Evolutionary conservation across 108 stramenopile genomes (phyloP), one percentile per base, ranked within the genome.

Genomic region (Ochromonas danica): DNA sequence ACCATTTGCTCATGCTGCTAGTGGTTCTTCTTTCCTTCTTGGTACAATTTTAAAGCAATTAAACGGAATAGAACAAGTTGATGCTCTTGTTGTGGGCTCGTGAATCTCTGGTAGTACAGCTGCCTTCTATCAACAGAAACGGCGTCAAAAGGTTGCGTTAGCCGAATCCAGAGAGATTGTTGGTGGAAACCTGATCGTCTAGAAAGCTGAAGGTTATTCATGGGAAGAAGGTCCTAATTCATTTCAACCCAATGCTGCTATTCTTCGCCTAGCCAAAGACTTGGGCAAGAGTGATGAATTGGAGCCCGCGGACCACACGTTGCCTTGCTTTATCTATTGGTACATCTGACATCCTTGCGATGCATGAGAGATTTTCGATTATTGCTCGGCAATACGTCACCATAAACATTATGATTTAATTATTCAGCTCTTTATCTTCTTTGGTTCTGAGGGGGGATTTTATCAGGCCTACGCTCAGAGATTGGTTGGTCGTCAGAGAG

Each of bases 181-280:
- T 40, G 97, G 97, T 0, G 97, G 97, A 61, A 96, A 96, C 88
- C 93, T 96, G 45, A 93, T 90, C 67, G 92, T 92, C 36, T 77
- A 82, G 40, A 27, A 10, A 0, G 94, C 93, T 62, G 94, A 91
- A 22, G 78, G 77, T 42, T 98, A 96, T 81, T 61, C 94, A 3
- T 98, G 92, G 92, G 95, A 98, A 82, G 92, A 94, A 81, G 97
- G 97, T 1, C 95, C 97, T 60, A 96, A 96, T 83, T 90, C 90
- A 14, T 98, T 94, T 86, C 92, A 91, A 51, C 90, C 95, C 33
- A 91, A 91, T 35, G 92, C 95, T 2, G 87, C 88, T 77, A 94
- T 96, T 60, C 85, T 95, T 33, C 90, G 92, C 25, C 91, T 93
- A 36, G 88, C 93, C 0, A 87, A 93, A 70, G 97, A 98, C 70